Evolutionary conservation across 2,329 filamentous ascomycete species (phyloP), one percentile per base, ranked within the genome.

Genomic region (Basipetospora chlamydospora): DNA sequence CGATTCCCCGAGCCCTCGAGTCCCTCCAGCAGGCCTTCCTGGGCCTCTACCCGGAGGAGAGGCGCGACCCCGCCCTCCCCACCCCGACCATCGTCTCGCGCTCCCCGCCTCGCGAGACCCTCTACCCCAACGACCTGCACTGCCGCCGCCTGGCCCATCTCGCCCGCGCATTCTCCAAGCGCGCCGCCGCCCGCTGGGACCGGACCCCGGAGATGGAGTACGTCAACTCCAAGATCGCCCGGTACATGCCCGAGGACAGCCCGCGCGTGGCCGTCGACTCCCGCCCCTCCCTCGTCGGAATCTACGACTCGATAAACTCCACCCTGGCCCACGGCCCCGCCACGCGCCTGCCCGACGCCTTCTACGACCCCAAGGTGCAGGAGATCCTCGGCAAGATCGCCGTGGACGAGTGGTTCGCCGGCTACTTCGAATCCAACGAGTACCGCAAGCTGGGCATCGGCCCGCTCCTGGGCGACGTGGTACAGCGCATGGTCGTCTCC

Each of bases 221-320:
- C 52, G 61, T 95, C 17, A 86, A 80, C 47, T 77, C 71, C 41
- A 59, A 82, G 41, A 75, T 87, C 37, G 76, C 80, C 25, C 85
- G 81, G 54, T 93, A 80, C 74, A 93, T 96, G 82, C 84, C 85
- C 0, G 66, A 74, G 6, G 66, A 67, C 25, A 67, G 64, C 21
- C 70, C 70, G 9, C 66, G 68, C 26, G 77, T 95, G 7, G 82
- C 80, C 18, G 83, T 96, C 7, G 86, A 95, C 55, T 78, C 77
- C 1, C 78, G 79, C 41, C 90, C 90, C 1, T 70, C 87, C 30
- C 65, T 96, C 10, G 86, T 77, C 5, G 90, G 90, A 37, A 80
- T 98, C 48, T 85, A 93, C 80, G 90, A 98, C 58, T 90, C 84
- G 0, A 71, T 96, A 50, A 96, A 95, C 52, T 75, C 84, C 6